Evolutionary conservation across 169 alveolate genomes (phyloP).

Genomic region (Ichthyophthirius multifiliis): DNA sequence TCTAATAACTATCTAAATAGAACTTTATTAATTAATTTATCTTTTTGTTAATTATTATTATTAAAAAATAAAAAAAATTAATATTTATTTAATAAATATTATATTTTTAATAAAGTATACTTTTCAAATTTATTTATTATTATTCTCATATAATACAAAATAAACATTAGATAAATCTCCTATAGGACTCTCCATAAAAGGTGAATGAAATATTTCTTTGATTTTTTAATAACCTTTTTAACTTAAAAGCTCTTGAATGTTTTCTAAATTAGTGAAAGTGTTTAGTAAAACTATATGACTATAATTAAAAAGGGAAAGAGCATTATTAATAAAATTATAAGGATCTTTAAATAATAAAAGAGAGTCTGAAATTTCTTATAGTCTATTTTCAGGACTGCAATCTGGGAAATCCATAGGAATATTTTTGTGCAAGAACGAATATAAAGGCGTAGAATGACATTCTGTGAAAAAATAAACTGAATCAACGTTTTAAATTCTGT

Average conservation of each 20-base stretch:
- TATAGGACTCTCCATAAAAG: neutral
- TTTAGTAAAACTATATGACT: neutral
- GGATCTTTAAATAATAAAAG: neutral
- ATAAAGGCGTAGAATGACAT: neutral
- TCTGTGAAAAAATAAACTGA: neutral
- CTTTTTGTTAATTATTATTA: no score
- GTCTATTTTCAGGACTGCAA: neutral
- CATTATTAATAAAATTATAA: neutral
- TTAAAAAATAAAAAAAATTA: no score
- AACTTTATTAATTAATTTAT: no score
- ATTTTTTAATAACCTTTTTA: neutral
- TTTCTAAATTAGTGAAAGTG: neutral
- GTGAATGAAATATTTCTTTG: neutral
- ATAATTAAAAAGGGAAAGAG: neutral
- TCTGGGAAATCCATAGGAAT: conserved; percentile 3
- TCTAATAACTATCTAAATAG: no score
- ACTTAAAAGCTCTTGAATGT: neutral
- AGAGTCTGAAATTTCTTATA: neutral
- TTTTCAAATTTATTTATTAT: neutral
- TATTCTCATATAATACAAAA: neutral
- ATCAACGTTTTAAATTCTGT: neutral
- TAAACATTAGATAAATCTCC: neutral
- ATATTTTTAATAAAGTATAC: neutral
- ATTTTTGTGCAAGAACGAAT: neutral
- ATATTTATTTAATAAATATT: neutral